Conservation (phyloP, 768 basidiomycete genomes). For the Fomitopsis serialis region DNA sequence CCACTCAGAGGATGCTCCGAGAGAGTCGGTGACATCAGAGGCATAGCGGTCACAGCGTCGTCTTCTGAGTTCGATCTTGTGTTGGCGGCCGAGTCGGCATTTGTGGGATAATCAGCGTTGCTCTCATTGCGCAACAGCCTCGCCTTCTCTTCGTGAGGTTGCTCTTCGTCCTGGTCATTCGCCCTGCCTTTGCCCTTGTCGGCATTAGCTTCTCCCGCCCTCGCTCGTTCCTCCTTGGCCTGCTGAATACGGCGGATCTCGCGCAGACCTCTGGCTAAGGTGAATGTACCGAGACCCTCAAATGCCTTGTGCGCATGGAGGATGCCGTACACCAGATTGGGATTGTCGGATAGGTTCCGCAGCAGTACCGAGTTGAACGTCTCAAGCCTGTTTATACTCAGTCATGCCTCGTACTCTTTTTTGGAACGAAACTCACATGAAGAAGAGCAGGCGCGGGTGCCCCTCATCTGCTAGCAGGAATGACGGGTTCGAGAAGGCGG, state of each 20-base stretch:
- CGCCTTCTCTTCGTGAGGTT: slow-evolving; percentile 59
- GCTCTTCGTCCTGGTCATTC: slow-evolving; percentile 28
- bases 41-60: slow-evolving; percentile 26
- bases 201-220: slow-evolving; percentile 23
- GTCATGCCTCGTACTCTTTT: neutral
- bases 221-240: slow-evolving; percentile 63
- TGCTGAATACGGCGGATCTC: slow-evolving; percentile 76
- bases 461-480: slow-evolving; percentile 94
- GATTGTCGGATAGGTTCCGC: slow-evolving; percentile 75
- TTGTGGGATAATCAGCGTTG: slow-evolving; percentile 19
- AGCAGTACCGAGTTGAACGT: slow-evolving; percentile 84
- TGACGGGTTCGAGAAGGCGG: slow-evolving; percentile 83
- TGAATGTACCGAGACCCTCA: slow-evolving; percentile 89
- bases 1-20: slow-evolving; percentile 27
- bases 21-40: slow-evolving; percentile 39
- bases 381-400: slow-evolving; percentile 60
- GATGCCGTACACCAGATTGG: slow-evolving; percentile 83
- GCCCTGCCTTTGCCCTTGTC: slow-evolving; percentile 37
- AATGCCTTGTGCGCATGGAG: slow-evolving; percentile 80
- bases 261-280: slow-evolving; percentile 75
- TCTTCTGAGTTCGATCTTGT: slow-evolving; percentile 20
- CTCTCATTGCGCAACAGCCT: slow-evolving; percentile 56
- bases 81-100: slow-evolving; percentile 20
- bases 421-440: slow-evolving; percentile 51
- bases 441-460: slow-evolving; percentile 88